Percentiles rank a stretch among this genome's conserved stretches.
These are phyloP conservation scores for Beauveria bassiana DNA, from an alignment of 2,329 filamentous ascomycete genomes.

Conservation along the genomic window DNA sequence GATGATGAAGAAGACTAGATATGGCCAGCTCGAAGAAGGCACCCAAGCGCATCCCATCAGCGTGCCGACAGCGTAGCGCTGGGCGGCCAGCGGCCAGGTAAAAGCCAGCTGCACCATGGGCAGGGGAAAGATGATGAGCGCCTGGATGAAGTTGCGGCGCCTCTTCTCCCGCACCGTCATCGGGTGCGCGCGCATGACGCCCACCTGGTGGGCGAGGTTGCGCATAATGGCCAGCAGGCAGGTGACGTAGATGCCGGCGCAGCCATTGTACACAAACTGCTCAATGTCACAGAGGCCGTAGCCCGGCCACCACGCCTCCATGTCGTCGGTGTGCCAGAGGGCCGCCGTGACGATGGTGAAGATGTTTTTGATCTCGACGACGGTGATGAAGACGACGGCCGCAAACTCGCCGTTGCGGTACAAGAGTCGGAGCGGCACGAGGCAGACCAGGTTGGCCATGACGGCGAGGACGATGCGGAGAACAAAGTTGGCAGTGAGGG, in stretches of 20 bases:
- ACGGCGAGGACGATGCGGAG: conserved; percentile 40
- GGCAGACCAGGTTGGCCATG: conserved; percentile 36
- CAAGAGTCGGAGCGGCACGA: conserved; percentile 45
- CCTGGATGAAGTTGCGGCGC: conserved; percentile 37
- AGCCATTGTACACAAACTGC: conserved; percentile 38
- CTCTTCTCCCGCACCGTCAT: conserved; percentile 34
- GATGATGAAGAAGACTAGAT: conserved; percentile 39
- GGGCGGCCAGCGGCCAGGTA: conserved; percentile 38
- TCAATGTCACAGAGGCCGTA: conserved; percentile 47
- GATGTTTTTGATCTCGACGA: conserved; percentile 39
- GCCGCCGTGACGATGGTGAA: conserved; percentile 41
- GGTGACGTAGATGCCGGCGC: conserved; percentile 39
- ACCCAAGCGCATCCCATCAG: conserved; percentile 41
- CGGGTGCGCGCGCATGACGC: conserved; percentile 32
- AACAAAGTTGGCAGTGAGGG: conserved; percentile 37
- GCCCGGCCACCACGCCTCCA: conserved; percentile 42
- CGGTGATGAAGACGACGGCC: conserved; percentile 40
- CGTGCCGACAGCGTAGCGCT: conserved; percentile 42
- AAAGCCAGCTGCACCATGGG: conserved; percentile 42
- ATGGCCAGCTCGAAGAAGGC: conserved; percentile 39
- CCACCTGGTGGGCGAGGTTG: conserved; percentile 44
- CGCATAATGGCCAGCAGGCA: conserved; percentile 48
- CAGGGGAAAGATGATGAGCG: conserved; percentile 46
- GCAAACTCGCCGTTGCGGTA: conserved; percentile 46
- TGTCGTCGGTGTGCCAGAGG: conserved; percentile 46